phyloP scores from a whole-genome alignment of 2,329 filamentous ascomycete genomes.

The Penicillium brasilianum region DNA sequence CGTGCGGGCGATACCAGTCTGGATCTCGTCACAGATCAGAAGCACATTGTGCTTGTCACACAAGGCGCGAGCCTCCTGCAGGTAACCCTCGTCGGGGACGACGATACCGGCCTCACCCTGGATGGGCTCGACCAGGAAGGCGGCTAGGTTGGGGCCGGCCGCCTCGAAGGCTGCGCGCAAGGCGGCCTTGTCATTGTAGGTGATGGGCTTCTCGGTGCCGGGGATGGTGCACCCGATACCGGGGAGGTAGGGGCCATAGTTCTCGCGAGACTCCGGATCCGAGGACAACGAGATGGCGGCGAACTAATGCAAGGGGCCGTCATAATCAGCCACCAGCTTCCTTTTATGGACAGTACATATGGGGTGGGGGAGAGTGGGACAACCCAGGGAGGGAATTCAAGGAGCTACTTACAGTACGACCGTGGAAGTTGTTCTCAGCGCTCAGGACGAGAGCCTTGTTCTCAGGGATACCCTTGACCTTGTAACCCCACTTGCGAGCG shows the following conservation, averaged over 20 bases:
- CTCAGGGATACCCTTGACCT: constrained; percentile 85
- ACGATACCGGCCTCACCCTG: constrained; percentile 98
- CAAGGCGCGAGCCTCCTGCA: constrained; percentile 76
- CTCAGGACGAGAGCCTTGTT: constrained; percentile 84
- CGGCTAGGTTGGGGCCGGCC: constrained; percentile 84
- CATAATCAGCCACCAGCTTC: constrained; percentile 7
- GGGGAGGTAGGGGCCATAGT: constrained; percentile 96
- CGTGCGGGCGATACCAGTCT: constrained; percentile 94
- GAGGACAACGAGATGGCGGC: constrained; percentile 93
- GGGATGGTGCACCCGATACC: constrained; percentile 80
- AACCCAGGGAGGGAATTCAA: not conserved
- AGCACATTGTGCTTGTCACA: constrained; percentile 96
- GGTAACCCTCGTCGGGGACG: constrained; percentile 88
- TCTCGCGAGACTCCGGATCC: constrained; percentile 92
- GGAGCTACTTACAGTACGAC: constrained; percentile 74
- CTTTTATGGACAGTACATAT: not conserved
- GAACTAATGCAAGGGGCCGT: constrained; percentile 62
- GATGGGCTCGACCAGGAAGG: constrained; percentile 94
- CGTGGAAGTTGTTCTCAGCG: constrained; percentile 93
- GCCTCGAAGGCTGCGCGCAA: constrained; percentile 78
- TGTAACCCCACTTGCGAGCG: constrained; percentile 97
- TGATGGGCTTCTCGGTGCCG: constrained; percentile 75
- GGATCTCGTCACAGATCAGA: constrained; percentile 97
- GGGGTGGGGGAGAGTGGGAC: too few relatives aligned
- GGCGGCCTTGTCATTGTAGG: constrained; percentile 84